Evolutionary conservation across 371 early-diverging fungal genomes (phyloP), one percentile per base, ranked within the genome.

Genomic region (Chytridium lagenaria): DNA sequence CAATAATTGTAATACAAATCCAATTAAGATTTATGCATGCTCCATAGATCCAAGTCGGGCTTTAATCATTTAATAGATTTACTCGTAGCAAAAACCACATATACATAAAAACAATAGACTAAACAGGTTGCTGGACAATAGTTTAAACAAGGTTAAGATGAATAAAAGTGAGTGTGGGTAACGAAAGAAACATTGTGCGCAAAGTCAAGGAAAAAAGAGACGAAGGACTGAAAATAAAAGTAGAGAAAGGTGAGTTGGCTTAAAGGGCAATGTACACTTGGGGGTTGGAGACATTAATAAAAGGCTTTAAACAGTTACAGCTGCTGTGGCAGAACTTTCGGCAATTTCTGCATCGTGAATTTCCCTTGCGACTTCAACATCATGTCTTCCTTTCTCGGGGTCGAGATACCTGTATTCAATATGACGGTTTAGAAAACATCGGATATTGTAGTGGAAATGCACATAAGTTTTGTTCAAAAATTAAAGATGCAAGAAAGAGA

Each of bases 391-490:
- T 23, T 55, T 55, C 26, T 55, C 57, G 5, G 30, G 26, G 30
- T 55, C 57, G 30, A 55, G 22, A 26, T 55, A 55, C 44, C 44
- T 44, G 44, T n/a, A n/a, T n/a, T n/a, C n/a, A n/a, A n/a, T n/a
- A n/a, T n/a, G n/a, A n/a, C n/a, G n/a, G n/a, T 16, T n/a, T n/a
- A 44, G 44, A 44, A 44, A 44, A 44, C 44, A 44, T 44, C 44
- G 44, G 12, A 44, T 44, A n/a, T n/a, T n/a, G n/a, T n/a, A n/a
- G n/a, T n/a, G n/a, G n/a, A n/a, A n/a, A n/a, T n/a, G n/a, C n/a
- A n/a, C n/a, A n/a, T n/a, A n/a, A n/a, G n/a, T n/a, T n/a, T n/a
- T n/a, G n/a, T n/a, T n/a, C n/a, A n/a, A n/a, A n/a, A 1, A 30
- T 1, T 0, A 34, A 55, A 19, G 34, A 69, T 26, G 37, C 10